Conservation (phyloP, 73 alveolate species). For the Paramecium octaurelia region DNA sequence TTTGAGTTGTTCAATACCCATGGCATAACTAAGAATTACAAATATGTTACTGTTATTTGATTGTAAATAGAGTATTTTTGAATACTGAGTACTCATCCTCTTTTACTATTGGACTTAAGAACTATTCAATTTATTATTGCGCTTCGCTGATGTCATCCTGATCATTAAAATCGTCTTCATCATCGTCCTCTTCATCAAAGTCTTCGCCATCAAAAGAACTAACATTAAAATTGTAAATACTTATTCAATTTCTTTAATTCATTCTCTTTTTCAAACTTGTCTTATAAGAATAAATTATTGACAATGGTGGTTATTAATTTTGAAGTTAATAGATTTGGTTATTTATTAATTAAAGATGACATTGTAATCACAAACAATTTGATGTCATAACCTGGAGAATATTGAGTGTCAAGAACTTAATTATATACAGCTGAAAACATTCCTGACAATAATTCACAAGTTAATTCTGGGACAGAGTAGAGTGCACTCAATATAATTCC, state of each 20-base stretch:
- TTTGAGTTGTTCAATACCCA: background rate
- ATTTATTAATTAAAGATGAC: background rate
- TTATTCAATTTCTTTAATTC: background rate
- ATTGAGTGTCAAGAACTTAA: background rate
- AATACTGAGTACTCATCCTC: background rate
- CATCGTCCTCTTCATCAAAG: background rate
- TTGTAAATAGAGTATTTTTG: background rate
- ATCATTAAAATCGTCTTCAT: background rate
- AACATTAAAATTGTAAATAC: background rate
- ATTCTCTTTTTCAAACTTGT: background rate
- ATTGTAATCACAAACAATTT: constrained; percentile 36
- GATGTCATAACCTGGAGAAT: constrained; percentile 29
- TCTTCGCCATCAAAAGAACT: background rate
- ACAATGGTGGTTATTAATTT: background rate
- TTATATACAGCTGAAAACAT: background rate
- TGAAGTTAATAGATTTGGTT: background rate
- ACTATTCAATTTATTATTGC: background rate
- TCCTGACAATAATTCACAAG: background rate
- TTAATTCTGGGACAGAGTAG: background rate
- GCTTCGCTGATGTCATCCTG: background rate
- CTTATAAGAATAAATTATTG: background rate
- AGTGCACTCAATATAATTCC: constrained; percentile 45
- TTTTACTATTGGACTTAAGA: background rate
- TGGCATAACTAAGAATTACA: background rate
- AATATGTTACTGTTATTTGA: background rate